Percentiles rank a stretch among this genome's conserved stretches.
Conservation (phyloP, 2,329 filamentous ascomycete species). For the Penicillium sp. region DNA sequence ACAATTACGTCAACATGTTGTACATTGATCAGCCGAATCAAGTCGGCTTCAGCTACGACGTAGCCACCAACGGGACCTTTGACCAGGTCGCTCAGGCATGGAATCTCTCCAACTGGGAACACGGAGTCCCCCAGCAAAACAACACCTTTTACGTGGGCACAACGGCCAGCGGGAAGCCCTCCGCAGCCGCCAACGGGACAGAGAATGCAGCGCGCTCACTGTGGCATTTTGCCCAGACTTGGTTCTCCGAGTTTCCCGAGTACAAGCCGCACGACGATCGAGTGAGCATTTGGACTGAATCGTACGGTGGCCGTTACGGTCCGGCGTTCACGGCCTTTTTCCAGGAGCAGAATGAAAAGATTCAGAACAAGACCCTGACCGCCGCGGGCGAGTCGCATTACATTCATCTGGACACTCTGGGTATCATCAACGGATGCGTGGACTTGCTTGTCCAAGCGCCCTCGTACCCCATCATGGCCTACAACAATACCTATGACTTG, state of each 20-base stretch:
- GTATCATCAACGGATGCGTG: conserved; percentile 53
- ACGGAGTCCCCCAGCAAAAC: conserved; percentile 42
- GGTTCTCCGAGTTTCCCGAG: conserved; percentile 57
- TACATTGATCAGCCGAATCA: conserved; percentile 63
- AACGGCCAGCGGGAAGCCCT: conserved; percentile 42
- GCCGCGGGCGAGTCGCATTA: conserved; percentile 24
- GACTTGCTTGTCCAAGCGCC: conserved; percentile 46
- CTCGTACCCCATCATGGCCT: conserved; percentile 47
- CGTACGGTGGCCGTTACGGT: conserved; percentile 43
- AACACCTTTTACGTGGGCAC: conserved; percentile 50
- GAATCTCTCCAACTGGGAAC: conserved; percentile 22
- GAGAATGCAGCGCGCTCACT: conserved; percentile 50
- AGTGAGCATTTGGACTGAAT: conserved; percentile 43
- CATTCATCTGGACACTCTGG: conserved; percentile 48
- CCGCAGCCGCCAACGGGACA: conserved; percentile 46
- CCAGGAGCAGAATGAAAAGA: conserved; percentile 39
- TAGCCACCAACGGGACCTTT: conserved; percentile 36
- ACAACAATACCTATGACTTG: conserved; percentile 57
- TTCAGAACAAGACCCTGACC: conserved; percentile 27
- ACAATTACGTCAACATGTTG: conserved; percentile 59
- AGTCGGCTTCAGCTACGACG: conserved; percentile 53
- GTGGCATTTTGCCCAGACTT: conserved; percentile 57
- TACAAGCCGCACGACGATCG: conserved; percentile 54
- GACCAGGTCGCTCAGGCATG: conserved; percentile 23
- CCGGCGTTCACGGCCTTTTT: conserved; percentile 38